A percentile compares a stretch with the other conserved stretches of the same genome.
phyloP scores from a whole-genome alignment of 805 yeast species.

The Ogataea trehaloabstinens region DNA sequence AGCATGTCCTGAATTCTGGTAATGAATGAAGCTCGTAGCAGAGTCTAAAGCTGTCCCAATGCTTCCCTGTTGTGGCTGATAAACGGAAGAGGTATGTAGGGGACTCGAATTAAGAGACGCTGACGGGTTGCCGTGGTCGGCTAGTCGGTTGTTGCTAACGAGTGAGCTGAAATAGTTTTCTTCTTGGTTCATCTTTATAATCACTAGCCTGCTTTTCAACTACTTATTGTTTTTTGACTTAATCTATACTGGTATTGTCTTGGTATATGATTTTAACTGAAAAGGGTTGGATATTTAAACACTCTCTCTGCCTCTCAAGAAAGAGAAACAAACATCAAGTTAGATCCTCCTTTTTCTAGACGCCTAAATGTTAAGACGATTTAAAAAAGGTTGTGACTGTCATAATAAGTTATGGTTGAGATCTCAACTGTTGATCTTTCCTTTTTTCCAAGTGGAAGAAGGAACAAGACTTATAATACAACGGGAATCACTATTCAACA shows the following conservation, averaged over 20 bases:
- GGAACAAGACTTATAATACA: neutral
- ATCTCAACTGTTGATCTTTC: neutral
- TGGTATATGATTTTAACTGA: too few relatives aligned
- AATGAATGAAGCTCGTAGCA: slow-evolving; percentile 19
- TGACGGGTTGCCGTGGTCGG: slow-evolving; percentile 12
- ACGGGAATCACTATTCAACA: neutral
- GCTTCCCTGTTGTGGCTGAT: slow-evolving; percentile 15
- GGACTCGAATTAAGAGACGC: slow-evolving; percentile 23
- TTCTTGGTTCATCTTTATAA: slow-evolving; percentile 11
- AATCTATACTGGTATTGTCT: slow-evolving; percentile 2
- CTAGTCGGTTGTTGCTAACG: slow-evolving; percentile 12
- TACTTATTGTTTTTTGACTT: too few relatives aligned
- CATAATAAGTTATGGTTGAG: slow-evolving; percentile 2
- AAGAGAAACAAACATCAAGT: neutral
- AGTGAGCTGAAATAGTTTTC: slow-evolving; percentile 17
- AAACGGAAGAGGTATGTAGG: slow-evolving; percentile 19
- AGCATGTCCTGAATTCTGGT: slow-evolving; percentile 18
- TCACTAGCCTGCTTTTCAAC: neutral
- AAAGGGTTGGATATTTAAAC: too few relatives aligned
- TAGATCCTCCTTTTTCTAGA: slow-evolving; percentile 1
- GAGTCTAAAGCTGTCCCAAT: slow-evolving; percentile 15
- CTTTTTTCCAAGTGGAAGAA: neutral
- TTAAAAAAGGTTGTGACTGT: slow-evolving; percentile 1
- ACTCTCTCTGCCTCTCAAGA: too few relatives aligned
- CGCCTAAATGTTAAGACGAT: neutral